Evolutionary conservation across 2,329 filamentous ascomycete genomes (phyloP).

Genomic region (Aureobasidium namibiae): DNA sequence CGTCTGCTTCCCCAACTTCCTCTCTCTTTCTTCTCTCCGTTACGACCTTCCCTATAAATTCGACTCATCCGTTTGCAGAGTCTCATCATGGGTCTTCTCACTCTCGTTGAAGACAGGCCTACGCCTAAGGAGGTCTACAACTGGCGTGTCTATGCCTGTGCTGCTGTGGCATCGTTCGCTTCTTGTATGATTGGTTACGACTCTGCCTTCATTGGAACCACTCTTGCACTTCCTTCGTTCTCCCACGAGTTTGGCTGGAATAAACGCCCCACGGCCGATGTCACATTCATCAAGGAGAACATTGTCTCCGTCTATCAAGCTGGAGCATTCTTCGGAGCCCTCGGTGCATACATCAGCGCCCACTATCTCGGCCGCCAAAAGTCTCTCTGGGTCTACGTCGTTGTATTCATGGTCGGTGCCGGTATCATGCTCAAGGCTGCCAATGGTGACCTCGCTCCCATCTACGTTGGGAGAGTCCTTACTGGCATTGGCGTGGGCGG

Average conservation of each 20-base stretch:
- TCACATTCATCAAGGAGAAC: conserved; percentile 59
- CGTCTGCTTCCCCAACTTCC: background rate
- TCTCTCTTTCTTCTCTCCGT: conserved; percentile 6
- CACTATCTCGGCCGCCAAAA: conserved; percentile 61
- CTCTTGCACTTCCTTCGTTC: conserved; percentile 63
- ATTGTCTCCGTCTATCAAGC: conserved; percentile 79
- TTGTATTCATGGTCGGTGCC: conserved; percentile 62
- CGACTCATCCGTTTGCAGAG: background rate
- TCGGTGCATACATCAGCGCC: conserved; percentile 57
- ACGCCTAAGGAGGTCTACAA: conserved; percentile 53
- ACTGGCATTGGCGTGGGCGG: conserved; percentile 51
- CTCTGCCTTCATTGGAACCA: conserved; percentile 72
- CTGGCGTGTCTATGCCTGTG: conserved; percentile 49
- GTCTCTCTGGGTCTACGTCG: conserved; percentile 52
- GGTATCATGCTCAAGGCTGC: conserved; percentile 58
- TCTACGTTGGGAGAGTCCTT: conserved; percentile 50
- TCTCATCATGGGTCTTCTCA: conserved; percentile 28
- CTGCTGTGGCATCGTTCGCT: conserved; percentile 47
- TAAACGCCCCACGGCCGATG: conserved; percentile 35
- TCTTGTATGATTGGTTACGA: conserved; percentile 58
- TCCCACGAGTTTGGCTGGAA: conserved; percentile 57
- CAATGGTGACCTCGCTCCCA: conserved; percentile 52
- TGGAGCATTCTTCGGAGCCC: conserved; percentile 73
- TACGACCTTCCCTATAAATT: conserved; percentile 3
- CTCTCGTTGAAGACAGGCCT: conserved; percentile 36